Base-by-base conservation (phyloP, 805 yeast species). In the Ogataea haglerorum region DNA sequence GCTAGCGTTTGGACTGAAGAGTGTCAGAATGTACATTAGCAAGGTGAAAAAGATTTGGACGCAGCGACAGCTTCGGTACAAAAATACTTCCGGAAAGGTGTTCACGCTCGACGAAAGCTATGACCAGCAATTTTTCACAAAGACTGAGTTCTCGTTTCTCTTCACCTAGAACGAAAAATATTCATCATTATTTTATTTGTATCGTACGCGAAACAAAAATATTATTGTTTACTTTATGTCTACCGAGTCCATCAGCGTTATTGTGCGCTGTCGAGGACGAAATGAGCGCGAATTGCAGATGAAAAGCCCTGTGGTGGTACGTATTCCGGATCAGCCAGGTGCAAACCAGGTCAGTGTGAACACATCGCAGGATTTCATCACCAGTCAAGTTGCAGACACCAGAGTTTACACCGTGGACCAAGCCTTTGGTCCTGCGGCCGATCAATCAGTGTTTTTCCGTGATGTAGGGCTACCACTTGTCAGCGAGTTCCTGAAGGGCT, bases 181-280 rank as follows among this genome's bases (percentile, higher is more conserved):
- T 22, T 16, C 30, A 23, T 34, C 23, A 24, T 21, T 23, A 6
- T 24, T 33, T n/a, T n/a, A 13, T 25, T 21, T 26, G 21, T 19
- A 27, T 34, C 9, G 12, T 34, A 18, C 33, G 33, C 26, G 26
- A 23, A 22, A 32, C 23, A 16, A n/a, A 28, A 19, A 16, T 19
- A 17, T 19, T 36, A 28, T 22, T 28, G 14, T 21, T 28, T 17
- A n/a, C 21, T 25, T 18, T 19, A 38, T 38, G 42, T 38, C 42
- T 9, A 36, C 58, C 4, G 67, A 63, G 41, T 48, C 64, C 2
- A 72, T 76, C 43, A 75, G 70, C 53, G 80, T 76, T 26, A 72
- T 71, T 10, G 78, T 76, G 27, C 65, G 82, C 42, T 76, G 81
- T 51, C 67, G 82, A 26, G 76, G 73, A 3, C 62, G 82, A 15